A percentile compares a stretch with the other conserved stretches of the same genome.
phyloP scores from a whole-genome alignment of 352 stramenopile species.

The Pythium brassicae region DNA sequence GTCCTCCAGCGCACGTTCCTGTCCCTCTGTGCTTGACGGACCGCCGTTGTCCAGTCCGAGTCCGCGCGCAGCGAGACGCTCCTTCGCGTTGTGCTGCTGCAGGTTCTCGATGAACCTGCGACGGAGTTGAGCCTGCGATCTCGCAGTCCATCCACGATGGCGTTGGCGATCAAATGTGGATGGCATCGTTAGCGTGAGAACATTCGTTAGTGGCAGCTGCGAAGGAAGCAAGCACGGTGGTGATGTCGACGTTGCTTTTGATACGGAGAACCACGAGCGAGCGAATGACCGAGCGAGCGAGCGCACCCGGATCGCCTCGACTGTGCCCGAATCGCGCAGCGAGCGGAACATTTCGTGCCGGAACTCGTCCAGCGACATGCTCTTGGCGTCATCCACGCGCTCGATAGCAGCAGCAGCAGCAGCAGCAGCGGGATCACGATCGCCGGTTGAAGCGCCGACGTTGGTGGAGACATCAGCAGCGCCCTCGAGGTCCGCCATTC shows the following conservation, averaged over 20 bases:
- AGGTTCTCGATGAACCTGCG: slow-evolving; percentile 70
- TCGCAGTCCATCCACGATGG: too few relatives aligned
- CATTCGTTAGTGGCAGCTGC: too few relatives aligned
- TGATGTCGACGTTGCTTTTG: too few relatives aligned
- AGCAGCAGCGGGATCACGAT: too few relatives aligned
- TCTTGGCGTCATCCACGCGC: neutral
- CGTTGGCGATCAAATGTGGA: too few relatives aligned
- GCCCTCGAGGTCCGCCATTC: neutral
- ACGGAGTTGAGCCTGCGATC: slow-evolving; percentile 56
- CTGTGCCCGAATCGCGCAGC: slow-evolving; percentile 53
- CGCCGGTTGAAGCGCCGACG: too few relatives aligned
- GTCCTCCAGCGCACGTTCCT: neutral
- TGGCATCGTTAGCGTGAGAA: too few relatives aligned
- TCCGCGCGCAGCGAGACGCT: neutral
- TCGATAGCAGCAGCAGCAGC: too few relatives aligned
- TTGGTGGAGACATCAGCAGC: too few relatives aligned
- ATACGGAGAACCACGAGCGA: too few relatives aligned
- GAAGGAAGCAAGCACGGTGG: too few relatives aligned
- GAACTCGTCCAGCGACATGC: slow-evolving; percentile 60
- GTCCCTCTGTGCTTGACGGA: neutral
- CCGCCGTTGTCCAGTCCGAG: neutral
- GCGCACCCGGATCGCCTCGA: slow-evolving; percentile 56
- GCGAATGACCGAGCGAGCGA: too few relatives aligned
- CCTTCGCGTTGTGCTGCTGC: slow-evolving; percentile 26
- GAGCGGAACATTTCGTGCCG: slow-evolving; percentile 72